Percentiles rank a stretch among this genome's conserved stretches.
Conservation (phyloP, 805 yeast species). For the Zygoascus biomembranicola region DNA sequence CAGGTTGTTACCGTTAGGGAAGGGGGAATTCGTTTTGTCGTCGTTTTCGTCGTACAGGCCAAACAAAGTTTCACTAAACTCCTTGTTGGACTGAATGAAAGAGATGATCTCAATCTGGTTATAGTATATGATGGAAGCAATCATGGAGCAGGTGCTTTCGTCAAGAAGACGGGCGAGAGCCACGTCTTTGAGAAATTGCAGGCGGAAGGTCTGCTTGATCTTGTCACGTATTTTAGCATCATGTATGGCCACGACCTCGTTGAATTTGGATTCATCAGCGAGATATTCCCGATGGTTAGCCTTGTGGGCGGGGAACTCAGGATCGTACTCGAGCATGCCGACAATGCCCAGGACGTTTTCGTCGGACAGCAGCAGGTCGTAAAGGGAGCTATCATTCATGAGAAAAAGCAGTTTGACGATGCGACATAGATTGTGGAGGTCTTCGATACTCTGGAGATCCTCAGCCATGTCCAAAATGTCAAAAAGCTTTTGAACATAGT, state of each 20-base stretch:
- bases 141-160: slow-evolving; percentile 62
- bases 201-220: slow-evolving; percentile 65
- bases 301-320: slow-evolving; percentile 71
- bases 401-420: slow-evolving; percentile 54
- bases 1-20: neutral
- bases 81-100: slow-evolving; percentile 42
- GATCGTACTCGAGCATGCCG: slow-evolving; percentile 85
- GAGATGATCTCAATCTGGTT: slow-evolving; percentile 63
- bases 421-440: slow-evolving; percentile 60
- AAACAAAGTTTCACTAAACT: slow-evolving; percentile 53
- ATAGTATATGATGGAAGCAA: slow-evolving; percentile 57
- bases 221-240: slow-evolving; percentile 42
- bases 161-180: slow-evolving; percentile 76
- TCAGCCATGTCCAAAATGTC: slow-evolving; percentile 52
- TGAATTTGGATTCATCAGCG: slow-evolving; percentile 49
- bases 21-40: slow-evolving; percentile 4
- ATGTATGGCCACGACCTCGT: slow-evolving; percentile 60
- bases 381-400: slow-evolving; percentile 58
- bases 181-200: slow-evolving; percentile 80
- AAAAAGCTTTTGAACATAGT: slow-evolving; percentile 47
- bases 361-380: slow-evolving; percentile 51
- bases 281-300: slow-evolving; percentile 72
- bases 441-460: slow-evolving; percentile 39
- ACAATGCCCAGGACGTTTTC: slow-evolving; percentile 48
- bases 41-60: slow-evolving; percentile 37